Percentiles rank a stretch among this genome's conserved stretches.
phyloP scores from a whole-genome alignment of 352 stramenopile genomes.

The Globisporangium nagaii region DNA sequence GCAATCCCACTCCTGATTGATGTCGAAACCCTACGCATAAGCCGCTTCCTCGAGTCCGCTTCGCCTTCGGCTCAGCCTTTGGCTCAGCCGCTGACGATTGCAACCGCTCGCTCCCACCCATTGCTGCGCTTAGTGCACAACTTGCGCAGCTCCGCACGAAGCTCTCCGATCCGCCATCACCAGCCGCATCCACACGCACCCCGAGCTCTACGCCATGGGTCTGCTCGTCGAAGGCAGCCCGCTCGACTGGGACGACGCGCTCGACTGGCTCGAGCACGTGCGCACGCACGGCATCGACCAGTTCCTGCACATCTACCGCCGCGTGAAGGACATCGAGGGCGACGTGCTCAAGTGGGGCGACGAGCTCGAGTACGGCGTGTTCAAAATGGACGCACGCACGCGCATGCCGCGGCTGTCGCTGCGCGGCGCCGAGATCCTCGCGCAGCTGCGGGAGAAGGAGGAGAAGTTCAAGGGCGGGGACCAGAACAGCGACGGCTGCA shows the following conservation, averaged over 20 bases:
- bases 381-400: conserved; percentile 87
- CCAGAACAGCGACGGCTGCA: conserved; percentile 87
- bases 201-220: conserved; percentile 36
- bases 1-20: too few relatives aligned
- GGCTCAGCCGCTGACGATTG: too few relatives aligned
- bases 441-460: conserved; percentile 91
- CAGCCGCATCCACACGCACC: too few relatives aligned
- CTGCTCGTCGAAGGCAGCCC: conserved; percentile 91
- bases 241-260: conserved; percentile 93
- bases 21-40: too few relatives aligned
- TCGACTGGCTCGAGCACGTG: conserved; percentile 95
- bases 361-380: conserved; percentile 99
- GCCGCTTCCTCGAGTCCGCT: too few relatives aligned
- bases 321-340: conserved; percentile 93
- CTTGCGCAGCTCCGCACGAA: neutral
- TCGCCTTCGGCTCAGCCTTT: too few relatives aligned
- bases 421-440: conserved; percentile 92
- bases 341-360: conserved; percentile 97
- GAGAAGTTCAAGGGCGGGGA: conserved; percentile 25
- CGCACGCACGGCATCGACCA: conserved; percentile 94
- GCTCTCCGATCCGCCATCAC: too few relatives aligned
- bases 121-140: neutral
- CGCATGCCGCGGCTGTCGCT: conserved; percentile 90
- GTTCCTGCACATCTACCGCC: conserved; percentile 96
- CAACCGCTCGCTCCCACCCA: neutral